Base-by-base conservation (phyloP, 2,329 filamentous ascomycete species). In the Hypoxylon sp. region DNA sequence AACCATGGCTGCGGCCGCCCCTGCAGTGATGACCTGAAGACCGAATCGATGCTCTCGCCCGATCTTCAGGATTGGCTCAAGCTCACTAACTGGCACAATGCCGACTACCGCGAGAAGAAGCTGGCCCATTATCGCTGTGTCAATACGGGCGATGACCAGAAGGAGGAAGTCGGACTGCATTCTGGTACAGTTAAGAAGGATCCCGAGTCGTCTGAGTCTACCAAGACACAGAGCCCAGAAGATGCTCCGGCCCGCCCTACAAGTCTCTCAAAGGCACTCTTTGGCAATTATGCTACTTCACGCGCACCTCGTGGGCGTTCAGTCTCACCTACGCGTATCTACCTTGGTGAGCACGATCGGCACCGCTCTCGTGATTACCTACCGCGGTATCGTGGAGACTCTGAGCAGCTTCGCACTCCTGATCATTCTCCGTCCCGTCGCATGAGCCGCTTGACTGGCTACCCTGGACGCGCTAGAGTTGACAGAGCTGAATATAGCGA, bases 81-180 rank as follows among this genome's bases (percentile, higher is more conserved):
- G 3, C 25, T 72, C 11, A 73, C 69, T 5, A 21, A 53, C 3
- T 73, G 69, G 69, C 60, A 73, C n/a, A 52, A 73, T 23, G 19
- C 46, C 13, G 7, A 38, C 0, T 56, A 57, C 17, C 65, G 70
- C 9, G 32, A 56, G 43, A 46, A 55, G 5, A 53, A 69, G 23
- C 41, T 72, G 9, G 23, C 19, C 2, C 41, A 53, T 5, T 51
- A 50, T 28, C 60, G 69, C 17, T 6, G 19, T 2, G 23, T n/a
- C 5, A 10, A 23, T n/a, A n/a, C 52, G n/a, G 19, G 61, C 34
- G 21, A 63, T 21, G 30, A 58, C n/a, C 23, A 59, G 30, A 23
- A 34, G 28, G 21, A 11, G 14, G 25, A 14, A 7, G 10, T 28
- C 4, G 38, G 32, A 13, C 1, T 34, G 10, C 9, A n/a, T 21